A percentile compares a stretch with the other conserved stretches of the same genome.
Conservation (phyloP, 768 basidiomycete genomes). For the Termitomyces sp. region DNA sequence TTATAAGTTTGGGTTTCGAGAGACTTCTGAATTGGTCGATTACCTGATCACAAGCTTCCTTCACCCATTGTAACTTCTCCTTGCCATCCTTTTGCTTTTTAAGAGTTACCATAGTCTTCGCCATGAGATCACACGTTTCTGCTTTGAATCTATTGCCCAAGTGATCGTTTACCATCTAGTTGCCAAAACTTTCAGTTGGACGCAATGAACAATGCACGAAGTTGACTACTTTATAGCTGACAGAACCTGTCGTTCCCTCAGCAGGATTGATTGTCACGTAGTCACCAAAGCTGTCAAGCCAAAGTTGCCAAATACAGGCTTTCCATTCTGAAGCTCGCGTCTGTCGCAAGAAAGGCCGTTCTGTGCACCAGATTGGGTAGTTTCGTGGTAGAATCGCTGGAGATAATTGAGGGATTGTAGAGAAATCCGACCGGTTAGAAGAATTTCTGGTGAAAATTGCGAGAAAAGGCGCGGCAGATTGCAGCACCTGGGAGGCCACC, state of each 20-base stretch:
- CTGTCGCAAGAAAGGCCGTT: slow-evolving; percentile 44
- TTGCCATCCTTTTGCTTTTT: slow-evolving; percentile 33
- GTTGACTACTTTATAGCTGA: slow-evolving; percentile 5
- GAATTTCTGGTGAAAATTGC: slow-evolving; percentile 21
- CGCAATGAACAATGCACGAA: not conserved
- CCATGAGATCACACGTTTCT: slow-evolving; percentile 50
- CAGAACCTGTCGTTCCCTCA: slow-evolving; percentile 9
- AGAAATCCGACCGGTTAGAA: slow-evolving; percentile 21
- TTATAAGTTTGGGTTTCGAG: not conserved
- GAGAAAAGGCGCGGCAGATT: slow-evolving; percentile 12
- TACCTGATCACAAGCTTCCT: slow-evolving; percentile 52
- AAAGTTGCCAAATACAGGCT: slow-evolving; percentile 65
- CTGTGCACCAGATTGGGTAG: slow-evolving; percentile 58
- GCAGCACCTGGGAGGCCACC: slow-evolving; percentile 6
- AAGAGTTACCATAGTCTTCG: slow-evolving; percentile 37
- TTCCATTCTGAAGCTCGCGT: slow-evolving; percentile 54
- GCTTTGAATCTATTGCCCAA: slow-evolving; percentile 45
- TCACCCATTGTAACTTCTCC: slow-evolving; percentile 50
- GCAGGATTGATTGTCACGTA: slow-evolving; percentile 21
- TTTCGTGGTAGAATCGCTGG: slow-evolving; percentile 43
- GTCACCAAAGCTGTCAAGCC: slow-evolving; percentile 50
- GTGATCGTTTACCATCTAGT: slow-evolving; percentile 21
- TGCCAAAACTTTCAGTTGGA: not conserved
- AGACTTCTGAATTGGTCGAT: not conserved
- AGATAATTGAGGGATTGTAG: slow-evolving; percentile 37